Conservation (phyloP, 2,329 filamentous ascomycete species). For the Dactylonectria estremocensis region DNA sequence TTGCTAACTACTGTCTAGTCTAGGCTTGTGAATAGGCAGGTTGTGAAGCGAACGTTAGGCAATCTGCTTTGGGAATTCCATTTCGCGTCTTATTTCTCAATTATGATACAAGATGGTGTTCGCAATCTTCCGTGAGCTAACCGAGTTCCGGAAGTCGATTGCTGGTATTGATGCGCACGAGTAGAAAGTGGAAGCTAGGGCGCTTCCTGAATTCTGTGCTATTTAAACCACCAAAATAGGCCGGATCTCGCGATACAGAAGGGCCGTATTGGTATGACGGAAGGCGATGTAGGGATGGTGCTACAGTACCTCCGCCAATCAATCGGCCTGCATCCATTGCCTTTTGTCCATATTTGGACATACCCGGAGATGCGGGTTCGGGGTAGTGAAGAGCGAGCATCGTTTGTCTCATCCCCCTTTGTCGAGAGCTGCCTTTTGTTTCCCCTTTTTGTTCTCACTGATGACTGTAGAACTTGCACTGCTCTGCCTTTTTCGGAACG, state of each 20-base stretch:
- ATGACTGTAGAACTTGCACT: not conserved
- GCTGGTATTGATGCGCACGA: not conserved
- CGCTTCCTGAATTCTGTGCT: not conserved
- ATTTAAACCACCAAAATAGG: not conserved
- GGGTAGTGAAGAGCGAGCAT: not conserved
- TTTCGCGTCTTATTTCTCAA: not conserved
- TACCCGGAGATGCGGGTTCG: not conserved
- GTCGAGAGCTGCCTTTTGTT: not conserved
- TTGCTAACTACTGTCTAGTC: too few species aligned
- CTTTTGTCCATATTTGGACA: not conserved
- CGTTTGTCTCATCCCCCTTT: not conserved
- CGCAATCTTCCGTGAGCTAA: not conserved
- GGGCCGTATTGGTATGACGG: slow-evolving; percentile 7
- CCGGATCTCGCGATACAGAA: slow-evolving; percentile 14
- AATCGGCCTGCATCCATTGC: not conserved
- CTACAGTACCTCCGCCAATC: slow-evolving; percentile 18
- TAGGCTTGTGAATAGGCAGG: not conserved
- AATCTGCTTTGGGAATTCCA: not conserved
- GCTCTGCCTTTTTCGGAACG: not conserved
- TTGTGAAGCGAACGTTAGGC: not conserved
- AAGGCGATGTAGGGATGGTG: not conserved
- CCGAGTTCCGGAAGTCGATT: not conserved
- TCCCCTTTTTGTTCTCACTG: not conserved
- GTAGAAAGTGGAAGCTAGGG: not conserved
- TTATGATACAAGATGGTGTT: not conserved